Conservation (phyloP, 805 yeast species). For the Ascoidea tarda region DNA sequence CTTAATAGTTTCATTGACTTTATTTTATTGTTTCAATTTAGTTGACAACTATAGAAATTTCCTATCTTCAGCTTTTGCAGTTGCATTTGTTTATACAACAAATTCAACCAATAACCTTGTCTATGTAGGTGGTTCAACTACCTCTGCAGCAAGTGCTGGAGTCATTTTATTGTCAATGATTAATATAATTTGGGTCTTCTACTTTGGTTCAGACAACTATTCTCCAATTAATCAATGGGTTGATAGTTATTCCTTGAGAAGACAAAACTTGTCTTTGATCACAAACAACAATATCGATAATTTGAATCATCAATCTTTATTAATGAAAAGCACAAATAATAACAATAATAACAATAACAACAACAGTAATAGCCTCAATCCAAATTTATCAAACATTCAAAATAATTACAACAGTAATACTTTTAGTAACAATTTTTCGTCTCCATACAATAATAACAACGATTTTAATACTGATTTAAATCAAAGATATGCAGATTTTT, state of each 20-base stretch:
- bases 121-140: constrained; percentile 47
- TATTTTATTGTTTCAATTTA: constrained; percentile 44
- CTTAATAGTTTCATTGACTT: constrained; percentile 33
- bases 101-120: constrained; percentile 73
- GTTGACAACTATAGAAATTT: constrained; percentile 54
- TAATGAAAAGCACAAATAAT: constrained; percentile 1
- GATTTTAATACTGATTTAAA: no score
- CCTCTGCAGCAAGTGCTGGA: constrained; percentile 88
- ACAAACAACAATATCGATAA: constrained; percentile 1
- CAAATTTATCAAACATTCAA: constrained; percentile 1
- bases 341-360: constrained; percentile 4
- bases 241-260: constrained; percentile 62
- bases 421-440: constrained; percentile 1
- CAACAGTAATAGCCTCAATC: constrained; percentile 2
- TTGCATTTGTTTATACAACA: constrained; percentile 75
- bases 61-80: constrained; percentile 26
- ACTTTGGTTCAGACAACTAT: constrained; percentile 82
- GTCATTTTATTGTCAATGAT: constrained; percentile 70
- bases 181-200: constrained; percentile 74
- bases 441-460: not conserved
- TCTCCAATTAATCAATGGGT: constrained; percentile 78
- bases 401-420: constrained; percentile 10
- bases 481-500: not conserved
- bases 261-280: constrained; percentile 11
- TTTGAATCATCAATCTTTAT: constrained; percentile 3